Base-by-base conservation (phyloP, 192 early-diverging fungal species). In the Rhizophagus clarus region DNA sequence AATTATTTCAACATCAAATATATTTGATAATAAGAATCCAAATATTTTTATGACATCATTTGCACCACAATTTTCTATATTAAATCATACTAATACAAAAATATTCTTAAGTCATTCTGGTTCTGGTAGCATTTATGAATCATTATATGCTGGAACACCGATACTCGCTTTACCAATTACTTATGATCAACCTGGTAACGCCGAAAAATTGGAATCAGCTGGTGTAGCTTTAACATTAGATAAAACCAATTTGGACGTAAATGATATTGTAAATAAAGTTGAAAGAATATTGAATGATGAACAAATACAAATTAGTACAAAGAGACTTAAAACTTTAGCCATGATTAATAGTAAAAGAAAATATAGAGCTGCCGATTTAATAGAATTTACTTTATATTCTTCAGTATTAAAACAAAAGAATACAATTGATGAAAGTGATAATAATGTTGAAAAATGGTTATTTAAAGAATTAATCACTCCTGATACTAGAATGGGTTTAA, bases 71-170 rank as follows among this genome's bases (percentile, higher is more conserved):
- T 81, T 81, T 32, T 63, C 83, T 11, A 79, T 83, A 28, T 64
- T 84, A 3, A 72, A 77, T 22, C 85, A 87, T 68, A 22, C 72
- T 0, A 71, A 76, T 0, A 77, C 66, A 14, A 42, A 40, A n/a
- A 12, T 83, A 1, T 87, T 85, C 64, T 24, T 86, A 17, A 83
- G 70, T 0, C 81, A 86, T 22, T 79, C 79, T 2, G 85, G 83
- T 1, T 61, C 72, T 7, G 62, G 60, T 7, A 83, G 81, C 15
- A 24, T 81, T 17, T 68, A 82, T 61, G 85, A 86, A 77, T 74
- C 81, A 0, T n/a, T 86, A 3, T 84, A 62, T 62, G 51, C 49
- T 22, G 77, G 80, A 4, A 78, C 61, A 14, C 81, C 67, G 9
- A 67, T 84, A 45, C 37, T 86, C 4, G 14, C 77, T 1, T 74